A percentile compares a stretch with the other conserved stretches of the same genome.
phyloP scores from a whole-genome alignment of 441 rosid species.

The Adansonia grandidieri region DNA sequence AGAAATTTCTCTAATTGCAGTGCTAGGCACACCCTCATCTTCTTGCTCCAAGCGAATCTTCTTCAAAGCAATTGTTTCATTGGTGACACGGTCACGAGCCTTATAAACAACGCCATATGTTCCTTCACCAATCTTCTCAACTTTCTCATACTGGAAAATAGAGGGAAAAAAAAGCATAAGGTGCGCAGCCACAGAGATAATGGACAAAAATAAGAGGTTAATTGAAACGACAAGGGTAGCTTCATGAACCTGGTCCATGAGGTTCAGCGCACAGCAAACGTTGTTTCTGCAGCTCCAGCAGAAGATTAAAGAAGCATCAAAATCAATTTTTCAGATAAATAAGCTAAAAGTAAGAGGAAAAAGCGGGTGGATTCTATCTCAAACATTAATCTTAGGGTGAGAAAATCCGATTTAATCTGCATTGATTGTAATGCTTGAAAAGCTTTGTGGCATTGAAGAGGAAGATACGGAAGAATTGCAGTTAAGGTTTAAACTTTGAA shows the following conservation, averaged over 20 bases:
- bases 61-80: constrained; percentile 87
- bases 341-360: background rate
- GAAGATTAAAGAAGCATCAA: constrained; percentile 1
- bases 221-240: constrained; percentile 9
- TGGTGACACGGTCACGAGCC: constrained; percentile 86
- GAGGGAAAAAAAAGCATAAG: constrained; percentile 24
- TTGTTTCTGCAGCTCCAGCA: constrained; percentile 22
- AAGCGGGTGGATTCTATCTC: background rate
- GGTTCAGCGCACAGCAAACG: constrained; percentile 30
- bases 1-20: constrained; percentile 87
- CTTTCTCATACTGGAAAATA: constrained; percentile 82
- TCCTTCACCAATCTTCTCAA: constrained; percentile 97
- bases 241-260: constrained; percentile 54
- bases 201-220: background rate
- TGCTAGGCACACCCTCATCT: constrained; percentile 93
- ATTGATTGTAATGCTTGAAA: background rate
- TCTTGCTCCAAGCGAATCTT: constrained; percentile 83
- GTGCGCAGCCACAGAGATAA: background rate
- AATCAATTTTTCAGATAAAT: background rate
- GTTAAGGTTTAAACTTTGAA: background rate
- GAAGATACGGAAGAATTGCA: background rate
- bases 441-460: background rate
- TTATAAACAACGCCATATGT: constrained; percentile 97
- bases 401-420: constrained; percentile 13
- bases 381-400: background rate